Base-by-base conservation (phyloP, 352 stramenopile species). In the Phytopythium kandeliae region DNA sequence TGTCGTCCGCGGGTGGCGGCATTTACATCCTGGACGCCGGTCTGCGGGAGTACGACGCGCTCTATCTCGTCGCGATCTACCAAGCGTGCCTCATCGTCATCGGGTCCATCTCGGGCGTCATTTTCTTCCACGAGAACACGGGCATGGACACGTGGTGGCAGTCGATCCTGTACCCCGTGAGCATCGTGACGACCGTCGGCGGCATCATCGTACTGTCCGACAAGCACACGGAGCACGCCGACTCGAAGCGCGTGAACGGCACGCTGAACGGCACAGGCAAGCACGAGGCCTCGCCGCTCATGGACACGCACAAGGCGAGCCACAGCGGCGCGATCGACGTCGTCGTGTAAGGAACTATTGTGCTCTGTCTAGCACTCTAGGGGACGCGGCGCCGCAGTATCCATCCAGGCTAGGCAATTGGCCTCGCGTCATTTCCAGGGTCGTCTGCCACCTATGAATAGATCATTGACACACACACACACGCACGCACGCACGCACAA, bases 71-170 rank as follows among this genome's bases (percentile, higher is more conserved):
- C 13, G 78, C 83, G 6, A 91, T 92, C 47, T 94, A 94, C 57
- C 69, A 94, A 34, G 78, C 78, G 30, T 89, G 91, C 55, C 60
- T 94, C 35, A 94, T 94, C 45, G 55, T 92, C 48, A 89, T 89
- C 62, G 77, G 83, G 45, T 92, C 83, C 47, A 68, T 94, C 57
- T 91, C 78, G 4, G 83, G 83, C 7, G 81, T 94, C 38, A 86
- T 94, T 48, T 94, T 94, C 60, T 94, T 94, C 67, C 78, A 90
- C 54, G 83, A 94, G 70, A 89, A 81, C 54, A 61, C 74, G 2
- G 83, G 75, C 44, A 94, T 94, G 77, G 79, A 76, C 45, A 67
- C 74, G 41, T 93, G 78, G 79, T 93, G 82, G 82, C 82, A 93
- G 59, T 60, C 72, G 37, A 55, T 76, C 38, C 42, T 93, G 44